Evolutionary conservation across 441 rosid genomes (phyloP), one percentile per base, ranked within the genome.

Genomic region (Erodium trifolium): DNA sequence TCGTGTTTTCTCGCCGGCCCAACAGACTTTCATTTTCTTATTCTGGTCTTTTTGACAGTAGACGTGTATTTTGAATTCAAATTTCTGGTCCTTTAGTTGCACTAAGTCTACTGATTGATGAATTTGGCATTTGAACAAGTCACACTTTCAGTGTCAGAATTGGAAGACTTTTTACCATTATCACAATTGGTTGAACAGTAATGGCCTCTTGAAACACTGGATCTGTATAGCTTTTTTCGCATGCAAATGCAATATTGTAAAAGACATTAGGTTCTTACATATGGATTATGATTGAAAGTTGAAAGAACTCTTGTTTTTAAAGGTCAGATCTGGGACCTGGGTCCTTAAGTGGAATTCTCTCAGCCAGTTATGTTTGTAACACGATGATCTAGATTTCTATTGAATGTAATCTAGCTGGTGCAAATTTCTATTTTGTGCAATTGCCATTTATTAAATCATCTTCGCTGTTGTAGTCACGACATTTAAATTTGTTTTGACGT

Each of bases 171-270:
- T 23, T 23, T 23, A 23, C 27, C 27, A 23, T 23, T 23, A 23
- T 23, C 19, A 18, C 11, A 6, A 37, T 37, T 5, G 5, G 1
- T 57, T 18, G 63, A 17, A 57, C 27, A 17, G 10, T 27, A 57
- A 57, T 57, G 63, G 12, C 63, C 63, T 18, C 63, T 57, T 57
- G 63, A 57, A 57, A 17, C 63, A 57, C 31, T 57, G 63, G 63
- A 57, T 57, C 63, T 57, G 63, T 57, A 57, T 23, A 23, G 63
- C 63, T 17, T 57, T 3, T 57, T 17, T 18, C 2, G 12, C 17
- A 2, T 57, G 17, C 27, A 23, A 23, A 2, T 57, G 17, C 27
- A 23, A 23, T 23, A 57, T 57, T 57, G 27, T 57, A 18, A 3
- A 10, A 8, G 27, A 57, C 2, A 5, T 57, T 9, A 57, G 63